Evolutionary conservation across 75 land plant genomes (phyloP).

Genomic region (Azolla pinnata): DNA sequence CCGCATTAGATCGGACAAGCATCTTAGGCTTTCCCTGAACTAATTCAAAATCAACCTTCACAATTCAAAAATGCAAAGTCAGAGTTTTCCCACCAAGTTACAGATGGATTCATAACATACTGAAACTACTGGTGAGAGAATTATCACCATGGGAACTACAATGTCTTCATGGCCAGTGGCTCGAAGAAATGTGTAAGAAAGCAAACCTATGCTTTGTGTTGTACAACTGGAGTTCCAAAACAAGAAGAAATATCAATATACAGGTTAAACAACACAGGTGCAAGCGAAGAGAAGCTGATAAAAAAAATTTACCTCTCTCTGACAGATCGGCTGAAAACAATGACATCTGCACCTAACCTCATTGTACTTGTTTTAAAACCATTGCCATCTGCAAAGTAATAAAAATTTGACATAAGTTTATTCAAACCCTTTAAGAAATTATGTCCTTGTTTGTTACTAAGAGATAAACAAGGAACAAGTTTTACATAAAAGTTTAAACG

Average conservation of each 20-base stretch:
- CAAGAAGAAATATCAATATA: not conserved
- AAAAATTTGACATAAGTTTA: no score
- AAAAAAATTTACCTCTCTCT: constrained; percentile 11
- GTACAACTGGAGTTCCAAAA: not conserved
- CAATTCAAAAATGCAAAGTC: not conserved
- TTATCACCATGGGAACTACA: constrained; percentile 70
- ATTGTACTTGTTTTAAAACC: constrained; percentile 90
- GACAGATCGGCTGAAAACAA: constrained; percentile 49
- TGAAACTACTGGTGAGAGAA: not conserved
- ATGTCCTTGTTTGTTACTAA: no score
- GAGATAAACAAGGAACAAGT: no score
- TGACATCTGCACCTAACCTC: constrained; percentile 82
- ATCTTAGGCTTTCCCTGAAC: constrained; percentile 15
- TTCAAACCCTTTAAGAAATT: no score
- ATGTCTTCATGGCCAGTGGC: constrained; percentile 59
- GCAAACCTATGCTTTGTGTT: constrained; percentile 74
- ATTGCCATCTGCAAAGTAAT: constrained; percentile 75
- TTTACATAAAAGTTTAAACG: no score
- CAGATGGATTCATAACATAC: not conserved
- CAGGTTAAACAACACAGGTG: not conserved
- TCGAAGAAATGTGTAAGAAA: constrained; percentile 74
- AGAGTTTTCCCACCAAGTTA: not conserved
- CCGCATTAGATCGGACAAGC: constrained; percentile 24
- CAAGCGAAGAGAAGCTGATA: not conserved
- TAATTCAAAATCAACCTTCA: constrained; percentile 44